Base-by-base conservation (phyloP, 2,329 filamentous ascomycete species). In the Neofusicoccum kwambonambiense region DNA sequence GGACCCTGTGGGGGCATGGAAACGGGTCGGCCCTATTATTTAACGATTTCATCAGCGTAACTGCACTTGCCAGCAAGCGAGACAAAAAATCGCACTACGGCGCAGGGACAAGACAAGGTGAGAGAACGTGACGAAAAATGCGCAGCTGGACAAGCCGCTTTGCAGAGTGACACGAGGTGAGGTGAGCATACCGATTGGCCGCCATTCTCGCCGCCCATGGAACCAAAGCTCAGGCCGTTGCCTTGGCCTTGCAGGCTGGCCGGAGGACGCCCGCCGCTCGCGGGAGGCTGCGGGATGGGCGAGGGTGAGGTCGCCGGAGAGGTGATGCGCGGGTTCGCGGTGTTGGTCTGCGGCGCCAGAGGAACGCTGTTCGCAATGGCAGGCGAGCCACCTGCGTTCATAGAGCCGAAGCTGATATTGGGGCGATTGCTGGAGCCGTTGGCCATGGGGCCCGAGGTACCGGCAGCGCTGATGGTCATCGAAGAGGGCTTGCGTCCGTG, bases 271-370 rank as follows among this genome's bases (percentile, higher is more conserved):
- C 89, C 92, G 71, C 93, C 92, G 73, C 93, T 95, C 73, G 89
- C 91, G 63, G 90, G 87, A 60, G 93, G 92, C 78, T 94, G 91
- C 37, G 95, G 94, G 71, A 98, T 98, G 4, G 95, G 95, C 47
- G 92, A 94, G 3, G 95, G 95, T 51, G 94, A 97, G 70, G 90
- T 89, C 56, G 91, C 89, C 5, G 95, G 95, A 51, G 93, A 96
- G 54, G 89, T 88, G 60, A 94, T 86, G 71, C 91, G 87, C 67
- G 90, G 90, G 74, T 91, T 89, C 78, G 74, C 87, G 56, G 78
- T 82, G 54, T 82, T 79, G 65, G 88, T 78, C 87, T 92, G 78
- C 81, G 83, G 70, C 86, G 89, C 66, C 84, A 89, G 86, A 13
- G 90, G 89, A 56, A 85, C 87, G 80, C 87, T 91, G 77, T 90